These are phyloP conservation scores for Suillus subalutaceus DNA, from an alignment of 768 basidiomycete genomes.

Conservation along the genomic window DNA sequence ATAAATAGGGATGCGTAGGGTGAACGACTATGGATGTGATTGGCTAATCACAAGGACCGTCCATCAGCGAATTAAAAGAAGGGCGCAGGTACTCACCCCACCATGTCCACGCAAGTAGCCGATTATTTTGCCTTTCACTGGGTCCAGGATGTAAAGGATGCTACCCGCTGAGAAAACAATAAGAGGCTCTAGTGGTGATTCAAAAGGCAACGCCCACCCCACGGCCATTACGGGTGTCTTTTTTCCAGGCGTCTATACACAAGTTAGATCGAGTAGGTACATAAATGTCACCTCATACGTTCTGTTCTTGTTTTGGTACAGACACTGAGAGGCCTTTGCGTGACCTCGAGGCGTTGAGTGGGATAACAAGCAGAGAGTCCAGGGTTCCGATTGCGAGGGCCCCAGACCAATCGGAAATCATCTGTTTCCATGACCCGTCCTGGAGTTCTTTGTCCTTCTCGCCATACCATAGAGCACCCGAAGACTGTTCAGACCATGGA, in stretches of 20 bases:
- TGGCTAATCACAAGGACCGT: constrained; percentile 38
- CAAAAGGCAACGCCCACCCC: constrained; percentile 60
- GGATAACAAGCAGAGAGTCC: constrained; percentile 30
- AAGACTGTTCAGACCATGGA: constrained; percentile 39
- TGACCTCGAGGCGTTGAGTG: constrained; percentile 14
- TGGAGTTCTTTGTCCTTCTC: constrained; percentile 32
- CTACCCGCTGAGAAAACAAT: constrained; percentile 57
- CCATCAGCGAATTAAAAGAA: constrained; percentile 11
- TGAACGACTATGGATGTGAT: constrained; percentile 75
- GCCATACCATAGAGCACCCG: constrained; percentile 44
- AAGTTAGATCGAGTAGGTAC: background rate
- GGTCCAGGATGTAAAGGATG: constrained; percentile 59
- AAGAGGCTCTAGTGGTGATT: constrained; percentile 55
- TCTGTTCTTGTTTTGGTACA: constrained; percentile 5
- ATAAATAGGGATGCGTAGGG: constrained; percentile 55
- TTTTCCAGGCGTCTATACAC: background rate
- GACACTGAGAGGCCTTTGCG: constrained; percentile 2
- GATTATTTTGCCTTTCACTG: constrained; percentile 40
- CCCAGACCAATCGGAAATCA: constrained; percentile 52
- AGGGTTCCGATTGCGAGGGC: constrained; percentile 52
- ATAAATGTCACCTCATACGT: background rate
- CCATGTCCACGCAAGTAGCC: constrained; percentile 71
- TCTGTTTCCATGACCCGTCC: constrained; percentile 43
- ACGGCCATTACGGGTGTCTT: constrained; percentile 29
- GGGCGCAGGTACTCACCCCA: constrained; percentile 49